A percentile compares a stretch with the other conserved stretches of the same genome.
Evolutionary conservation across 768 basidiomycete species (phyloP).

Genomic region (Mycena floridula): DNA sequence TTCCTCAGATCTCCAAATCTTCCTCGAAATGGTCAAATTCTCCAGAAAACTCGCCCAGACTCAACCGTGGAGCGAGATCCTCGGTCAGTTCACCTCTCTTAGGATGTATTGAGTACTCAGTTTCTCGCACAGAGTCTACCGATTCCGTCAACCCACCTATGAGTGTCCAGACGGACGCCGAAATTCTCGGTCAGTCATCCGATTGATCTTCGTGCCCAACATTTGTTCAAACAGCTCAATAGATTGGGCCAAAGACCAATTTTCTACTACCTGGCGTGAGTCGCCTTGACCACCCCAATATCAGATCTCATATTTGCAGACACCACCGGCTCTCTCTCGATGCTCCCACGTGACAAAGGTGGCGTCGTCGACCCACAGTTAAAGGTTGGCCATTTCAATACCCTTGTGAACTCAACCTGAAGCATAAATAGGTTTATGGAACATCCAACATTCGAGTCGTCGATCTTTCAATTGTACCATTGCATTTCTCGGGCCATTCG

Average conservation of each 20-base stretch:
- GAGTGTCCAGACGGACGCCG: background rate
- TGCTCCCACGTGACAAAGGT: conserved; percentile 43
- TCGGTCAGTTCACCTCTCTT: conserved; percentile 5
- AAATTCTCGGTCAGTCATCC: conserved; percentile 3
- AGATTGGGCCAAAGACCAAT: conserved; percentile 14
- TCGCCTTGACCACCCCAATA: background rate
- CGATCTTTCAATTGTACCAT: too few relatives aligned
- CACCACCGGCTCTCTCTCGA: too few relatives aligned
- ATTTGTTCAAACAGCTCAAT: background rate
- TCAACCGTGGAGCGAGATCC: conserved; percentile 16
- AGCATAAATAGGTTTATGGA: conserved; percentile 18
- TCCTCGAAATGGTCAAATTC: conserved; percentile 29
- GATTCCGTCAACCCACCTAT: background rate
- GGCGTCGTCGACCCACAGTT: conserved; percentile 47
- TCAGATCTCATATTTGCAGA: conserved; percentile 33
- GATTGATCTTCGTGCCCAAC: background rate
- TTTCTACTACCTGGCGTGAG: conserved; percentile 21
- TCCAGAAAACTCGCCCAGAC: conserved; percentile 16
- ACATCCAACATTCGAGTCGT: conserved; percentile 32
- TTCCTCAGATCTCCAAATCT: conserved; percentile 28
- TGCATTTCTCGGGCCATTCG: conserved; percentile 9
- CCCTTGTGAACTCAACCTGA: background rate
- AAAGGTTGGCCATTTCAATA: conserved; percentile 26
- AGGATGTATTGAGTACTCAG: background rate
- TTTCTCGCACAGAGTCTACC: background rate